phyloP scores from a whole-genome alignment of 768 basidiomycete species.

The Boletus vinaceobasis region DNA sequence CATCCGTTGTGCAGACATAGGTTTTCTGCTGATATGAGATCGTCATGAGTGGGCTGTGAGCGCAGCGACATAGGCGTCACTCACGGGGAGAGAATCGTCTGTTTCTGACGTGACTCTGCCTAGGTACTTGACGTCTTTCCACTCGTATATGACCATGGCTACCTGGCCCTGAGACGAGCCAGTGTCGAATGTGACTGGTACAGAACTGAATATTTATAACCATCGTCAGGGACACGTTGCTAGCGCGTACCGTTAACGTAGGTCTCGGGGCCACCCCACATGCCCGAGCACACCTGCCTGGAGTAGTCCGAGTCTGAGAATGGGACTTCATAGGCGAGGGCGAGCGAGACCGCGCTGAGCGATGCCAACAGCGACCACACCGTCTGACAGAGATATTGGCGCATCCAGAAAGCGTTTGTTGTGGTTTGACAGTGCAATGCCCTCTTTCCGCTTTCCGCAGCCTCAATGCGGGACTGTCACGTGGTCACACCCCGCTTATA shows the following conservation, averaged over 20 bases:
- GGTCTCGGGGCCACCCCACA: constrained; percentile 80
- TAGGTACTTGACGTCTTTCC: constrained; percentile 81
- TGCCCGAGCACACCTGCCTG: constrained; percentile 91
- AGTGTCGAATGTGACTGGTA: constrained; percentile 69
- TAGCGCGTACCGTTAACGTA: constrained; percentile 73
- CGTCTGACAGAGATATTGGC: constrained; percentile 15
- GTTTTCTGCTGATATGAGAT: constrained; percentile 64
- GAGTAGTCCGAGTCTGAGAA: constrained; percentile 77
- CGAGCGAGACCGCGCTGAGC: constrained; percentile 34
- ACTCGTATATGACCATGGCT: constrained; percentile 95
- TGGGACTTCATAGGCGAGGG: constrained; percentile 56
- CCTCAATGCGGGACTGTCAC: constrained; percentile 18
- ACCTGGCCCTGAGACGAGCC: constrained; percentile 76
- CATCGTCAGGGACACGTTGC: constrained; percentile 1
- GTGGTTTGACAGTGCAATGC: constrained; percentile 19
- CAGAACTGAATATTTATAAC: constrained; percentile 15
- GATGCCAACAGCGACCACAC: constrained; percentile 17
- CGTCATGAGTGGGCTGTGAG: constrained; percentile 15
- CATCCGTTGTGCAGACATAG: constrained; percentile 88
- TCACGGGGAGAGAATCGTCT: constrained; percentile 63
- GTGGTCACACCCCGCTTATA: constrained; percentile 14
- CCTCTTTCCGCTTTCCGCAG: constrained; percentile 2
- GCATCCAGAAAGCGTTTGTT: constrained; percentile 31
- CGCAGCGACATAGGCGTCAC: constrained; percentile 25
- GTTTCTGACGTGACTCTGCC: constrained; percentile 61